Evolutionary conservation across 2,329 filamentous ascomycete species (phyloP).

Genomic region (Aspergillus brasiliensis): DNA sequence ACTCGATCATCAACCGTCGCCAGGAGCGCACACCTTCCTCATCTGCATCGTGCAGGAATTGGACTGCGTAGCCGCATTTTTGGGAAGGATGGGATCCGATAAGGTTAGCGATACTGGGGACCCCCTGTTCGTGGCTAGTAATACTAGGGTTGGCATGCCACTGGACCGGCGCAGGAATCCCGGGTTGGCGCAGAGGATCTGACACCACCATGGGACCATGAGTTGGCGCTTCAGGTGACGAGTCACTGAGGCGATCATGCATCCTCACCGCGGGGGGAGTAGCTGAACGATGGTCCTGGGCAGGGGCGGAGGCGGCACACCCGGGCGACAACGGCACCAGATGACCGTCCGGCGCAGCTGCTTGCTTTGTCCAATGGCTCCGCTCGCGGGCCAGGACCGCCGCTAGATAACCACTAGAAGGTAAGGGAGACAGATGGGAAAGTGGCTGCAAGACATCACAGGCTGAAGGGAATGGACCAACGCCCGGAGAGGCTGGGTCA

Average conservation of each 20-base stretch:
- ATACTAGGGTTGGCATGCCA: slow-evolving; percentile 7
- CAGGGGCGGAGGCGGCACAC: not conserved
- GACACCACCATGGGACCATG: slow-evolving; percentile 7
- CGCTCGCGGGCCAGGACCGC: slow-evolving; percentile 20
- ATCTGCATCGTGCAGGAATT: slow-evolving; percentile 35
- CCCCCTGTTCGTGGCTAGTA: slow-evolving; percentile 10
- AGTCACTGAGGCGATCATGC: slow-evolving; percentile 8
- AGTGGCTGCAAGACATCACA: slow-evolving; percentile 30
- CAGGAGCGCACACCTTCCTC: slow-evolving; percentile 35
- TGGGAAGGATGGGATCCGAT: slow-evolving; percentile 21
- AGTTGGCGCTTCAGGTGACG: slow-evolving; percentile 9
- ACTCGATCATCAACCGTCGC: slow-evolving; percentile 40
- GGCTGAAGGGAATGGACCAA: slow-evolving; percentile 22
- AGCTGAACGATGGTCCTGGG: not conserved
- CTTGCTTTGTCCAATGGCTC: slow-evolving; percentile 9
- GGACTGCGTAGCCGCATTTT: slow-evolving; percentile 34
- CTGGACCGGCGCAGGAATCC: slow-evolving; percentile 12
- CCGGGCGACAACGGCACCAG: not conserved
- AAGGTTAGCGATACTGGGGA: slow-evolving; percentile 13
- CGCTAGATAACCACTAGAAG: slow-evolving; percentile 28
- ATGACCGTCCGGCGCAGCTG: slow-evolving; percentile 7
- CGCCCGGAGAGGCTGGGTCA: slow-evolving; percentile 6
- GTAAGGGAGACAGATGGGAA: slow-evolving; percentile 24
- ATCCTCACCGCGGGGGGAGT: slow-evolving; percentile 8
- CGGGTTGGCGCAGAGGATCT: slow-evolving; percentile 15